These are phyloP conservation scores for Colletotrichum higginsianum DNA, from an alignment of 2,329 filamentous ascomycete species.

Conservation along the genomic window DNA sequence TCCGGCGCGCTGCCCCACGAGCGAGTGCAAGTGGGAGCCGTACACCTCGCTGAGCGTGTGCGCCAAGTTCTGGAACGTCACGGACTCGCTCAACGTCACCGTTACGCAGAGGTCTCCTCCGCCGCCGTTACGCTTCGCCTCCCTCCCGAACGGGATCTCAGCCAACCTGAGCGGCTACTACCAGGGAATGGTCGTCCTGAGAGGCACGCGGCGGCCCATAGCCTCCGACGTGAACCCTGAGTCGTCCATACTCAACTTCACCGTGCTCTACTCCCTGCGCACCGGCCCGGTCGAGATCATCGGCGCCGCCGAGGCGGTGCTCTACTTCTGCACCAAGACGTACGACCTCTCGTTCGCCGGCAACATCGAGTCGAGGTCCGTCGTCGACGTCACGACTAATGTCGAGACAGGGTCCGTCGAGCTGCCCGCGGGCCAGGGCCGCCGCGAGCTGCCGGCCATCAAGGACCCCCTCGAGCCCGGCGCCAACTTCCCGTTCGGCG, in stretches of 20 bases:
- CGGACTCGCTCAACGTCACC: background rate
- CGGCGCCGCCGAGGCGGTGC: slow-evolving; percentile 38
- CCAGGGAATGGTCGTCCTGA: slow-evolving; percentile 1
- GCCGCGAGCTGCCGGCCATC: slow-evolving; percentile 12
- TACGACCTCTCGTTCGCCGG: slow-evolving; percentile 29
- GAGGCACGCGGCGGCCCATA: background rate
- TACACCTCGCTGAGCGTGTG: slow-evolving; percentile 25
- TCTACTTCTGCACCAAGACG: slow-evolving; percentile 41
- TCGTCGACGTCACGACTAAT: background rate
- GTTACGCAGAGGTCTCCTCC: background rate
- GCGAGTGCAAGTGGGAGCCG: background rate
- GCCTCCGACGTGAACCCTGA: slow-evolving; percentile 1
- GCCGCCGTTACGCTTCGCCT: background rate
- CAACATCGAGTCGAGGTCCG: slow-evolving; percentile 17
- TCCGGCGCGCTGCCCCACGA: slow-evolving; percentile 17
- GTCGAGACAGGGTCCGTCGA: slow-evolving; percentile 19
- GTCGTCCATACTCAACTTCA: slow-evolving; percentile 31
- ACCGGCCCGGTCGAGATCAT: background rate
- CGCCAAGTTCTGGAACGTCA: slow-evolving; percentile 15
- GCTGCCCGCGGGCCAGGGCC: slow-evolving; percentile 4
- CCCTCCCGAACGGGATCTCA: background rate
- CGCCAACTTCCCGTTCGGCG: background rate
- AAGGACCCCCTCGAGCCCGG: slow-evolving; percentile 5
- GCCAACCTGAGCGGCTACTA: background rate
- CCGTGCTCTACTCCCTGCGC: slow-evolving; percentile 10